Percentiles rank a stretch among this genome's conserved stretches.
phyloP scores from a whole-genome alignment of 345 rosid species.

The Eucalyptus pumila region DNA sequence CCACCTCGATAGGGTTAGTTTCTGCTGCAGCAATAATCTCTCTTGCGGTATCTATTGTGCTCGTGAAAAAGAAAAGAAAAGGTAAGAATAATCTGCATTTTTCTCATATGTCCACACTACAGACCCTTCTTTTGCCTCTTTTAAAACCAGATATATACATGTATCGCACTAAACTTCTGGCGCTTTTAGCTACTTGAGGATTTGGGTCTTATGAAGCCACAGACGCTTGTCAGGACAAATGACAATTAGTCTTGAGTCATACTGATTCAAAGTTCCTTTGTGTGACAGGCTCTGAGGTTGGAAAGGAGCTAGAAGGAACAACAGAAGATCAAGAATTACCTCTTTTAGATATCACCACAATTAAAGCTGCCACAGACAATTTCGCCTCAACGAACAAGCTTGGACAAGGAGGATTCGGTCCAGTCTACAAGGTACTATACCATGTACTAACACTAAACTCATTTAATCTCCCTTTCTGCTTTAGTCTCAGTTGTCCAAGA shows the following conservation, averaged over 20 bases:
- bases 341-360: neutral
- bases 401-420: neutral
- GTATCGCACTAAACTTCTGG: neutral
- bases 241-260: neutral
- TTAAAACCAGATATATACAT: neutral
- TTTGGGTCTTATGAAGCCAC: neutral
- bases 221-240: neutral
- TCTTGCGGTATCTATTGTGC: neutral
- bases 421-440: neutral
- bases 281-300: neutral
- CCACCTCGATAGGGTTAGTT: neutral
- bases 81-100: neutral
- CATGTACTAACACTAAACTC: neutral
- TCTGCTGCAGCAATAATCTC: neutral
- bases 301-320: neutral
- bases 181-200: neutral
- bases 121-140: neutral
- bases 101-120: neutral
- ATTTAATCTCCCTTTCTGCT: neutral
- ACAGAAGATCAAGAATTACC: neutral
- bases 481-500: neutral
- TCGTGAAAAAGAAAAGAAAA: neutral
- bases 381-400: neutral
- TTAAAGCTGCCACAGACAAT: neutral
- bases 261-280: neutral